Percentiles rank a stretch among this genome's conserved stretches.
phyloP scores from a whole-genome alignment of 2,329 filamentous ascomycete genomes.

The Biscogniauxia mediterranea region DNA sequence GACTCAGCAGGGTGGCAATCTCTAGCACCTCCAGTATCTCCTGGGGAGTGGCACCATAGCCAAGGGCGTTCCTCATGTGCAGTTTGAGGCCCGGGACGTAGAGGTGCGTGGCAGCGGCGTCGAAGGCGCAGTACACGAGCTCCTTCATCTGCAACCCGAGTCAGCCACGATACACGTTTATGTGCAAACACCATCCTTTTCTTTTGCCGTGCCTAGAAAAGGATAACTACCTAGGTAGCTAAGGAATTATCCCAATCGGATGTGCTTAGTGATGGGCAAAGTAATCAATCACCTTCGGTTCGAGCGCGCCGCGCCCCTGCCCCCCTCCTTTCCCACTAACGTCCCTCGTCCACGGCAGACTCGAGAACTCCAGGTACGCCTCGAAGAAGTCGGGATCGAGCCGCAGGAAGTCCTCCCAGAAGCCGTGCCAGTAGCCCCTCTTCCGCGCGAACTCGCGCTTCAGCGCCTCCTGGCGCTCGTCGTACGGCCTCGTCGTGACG shows the following conservation, averaged over 20 bases:
- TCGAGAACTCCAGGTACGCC: constrained; percentile 45
- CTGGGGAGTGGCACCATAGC: constrained; percentile 43
- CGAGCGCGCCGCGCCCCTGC: constrained; percentile 30
- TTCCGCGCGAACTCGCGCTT: constrained; percentile 43
- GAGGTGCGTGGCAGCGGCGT: constrained; percentile 46
- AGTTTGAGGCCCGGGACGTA: constrained; percentile 45
- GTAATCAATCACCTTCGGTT: constrained; percentile 38
- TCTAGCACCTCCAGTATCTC: constrained; percentile 49
- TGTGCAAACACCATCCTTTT: no score
- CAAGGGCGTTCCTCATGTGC: constrained; percentile 47
- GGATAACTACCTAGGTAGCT: no score
- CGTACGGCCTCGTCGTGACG: constrained; percentile 33
- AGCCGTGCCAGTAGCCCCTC: constrained; percentile 45
- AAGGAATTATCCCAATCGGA: no score
- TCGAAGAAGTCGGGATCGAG: constrained; percentile 48
- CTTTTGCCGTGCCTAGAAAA: no score
- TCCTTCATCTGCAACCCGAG: constrained; percentile 37
- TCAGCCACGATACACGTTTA: neutral
- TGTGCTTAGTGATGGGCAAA: no score
- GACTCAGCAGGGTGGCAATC: constrained; percentile 36
- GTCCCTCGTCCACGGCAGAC: constrained; percentile 39
- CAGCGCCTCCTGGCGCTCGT: constrained; percentile 36
- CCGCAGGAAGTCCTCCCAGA: constrained; percentile 44
- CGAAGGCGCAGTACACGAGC: constrained; percentile 48
- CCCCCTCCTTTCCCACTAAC: constrained; percentile 21